These are phyloP conservation scores for Sphaerobolus stellatus DNA, from an alignment of 1,284 basidiomycete species.

Conservation along the genomic window DNA sequence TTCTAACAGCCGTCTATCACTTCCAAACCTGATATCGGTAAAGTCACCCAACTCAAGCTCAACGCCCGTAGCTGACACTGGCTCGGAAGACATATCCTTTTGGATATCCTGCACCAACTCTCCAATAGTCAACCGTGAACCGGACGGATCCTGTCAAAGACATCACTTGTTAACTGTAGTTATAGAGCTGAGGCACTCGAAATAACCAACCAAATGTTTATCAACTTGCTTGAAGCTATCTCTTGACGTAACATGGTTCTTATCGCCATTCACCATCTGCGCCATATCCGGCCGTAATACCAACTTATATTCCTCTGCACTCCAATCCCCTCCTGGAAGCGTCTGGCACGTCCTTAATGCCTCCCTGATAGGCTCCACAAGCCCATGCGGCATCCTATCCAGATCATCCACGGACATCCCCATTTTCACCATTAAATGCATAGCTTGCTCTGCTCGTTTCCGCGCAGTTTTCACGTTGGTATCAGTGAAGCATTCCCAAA, in stretches of 20 bases:
- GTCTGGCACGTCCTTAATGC: conserved; percentile 79
- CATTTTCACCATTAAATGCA: conserved; percentile 57
- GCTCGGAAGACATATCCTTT: conserved; percentile 50
- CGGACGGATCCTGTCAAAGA: conserved; percentile 41
- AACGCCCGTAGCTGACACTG: conserved; percentile 60
- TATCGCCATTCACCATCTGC: conserved; percentile 17
- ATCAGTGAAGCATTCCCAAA: conserved; percentile 52
- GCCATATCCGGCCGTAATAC: conserved; percentile 79
- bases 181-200: conserved; percentile 3
- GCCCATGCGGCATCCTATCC: conserved; percentile 56
- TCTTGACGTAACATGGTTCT: conserved; percentile 3
- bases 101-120: conserved; percentile 51
- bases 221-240: conserved; percentile 21
- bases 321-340: conserved; percentile 73
- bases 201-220: conserved; percentile 54
- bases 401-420: conserved; percentile 49
- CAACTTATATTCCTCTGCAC: conserved; percentile 66
- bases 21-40: conserved; percentile 80
- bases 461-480: conserved; percentile 46
- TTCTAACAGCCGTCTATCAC: conserved; percentile 84
- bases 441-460: conserved; percentile 63
- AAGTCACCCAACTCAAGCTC: conserved; percentile 72
- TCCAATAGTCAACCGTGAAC: conserved; percentile 49
- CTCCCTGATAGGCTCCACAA: conserved; percentile 81
- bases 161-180: neutral